These are phyloP conservation scores for Passalora sequoiae DNA, from an alignment of 2,329 filamentous ascomycete species.

Conservation along the genomic window DNA sequence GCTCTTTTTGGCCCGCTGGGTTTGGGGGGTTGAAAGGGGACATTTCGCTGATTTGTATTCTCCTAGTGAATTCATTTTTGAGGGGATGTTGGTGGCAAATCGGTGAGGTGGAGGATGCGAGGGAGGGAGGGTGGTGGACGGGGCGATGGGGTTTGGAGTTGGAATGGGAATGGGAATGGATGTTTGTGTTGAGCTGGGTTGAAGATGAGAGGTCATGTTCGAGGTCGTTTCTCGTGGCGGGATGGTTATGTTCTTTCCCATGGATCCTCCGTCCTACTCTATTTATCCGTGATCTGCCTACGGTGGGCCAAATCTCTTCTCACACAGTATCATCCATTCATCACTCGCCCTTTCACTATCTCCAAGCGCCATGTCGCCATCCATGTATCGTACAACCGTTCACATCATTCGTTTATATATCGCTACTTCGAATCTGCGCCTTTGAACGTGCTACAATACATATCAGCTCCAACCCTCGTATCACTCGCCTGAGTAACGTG, in stretches of 20 bases:
- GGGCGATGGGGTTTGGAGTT: background rate
- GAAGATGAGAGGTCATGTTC: background rate
- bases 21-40: no score
- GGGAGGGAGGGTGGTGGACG: no score
- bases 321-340: no score
- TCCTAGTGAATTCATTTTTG: no score
- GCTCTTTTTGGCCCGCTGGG: background rate
- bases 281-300: background rate
- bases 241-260: background rate
- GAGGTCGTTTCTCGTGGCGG: background rate
- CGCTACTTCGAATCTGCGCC: background rate
- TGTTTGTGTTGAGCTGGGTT: background rate
- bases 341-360: no score
- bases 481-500: background rate
- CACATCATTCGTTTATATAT: background rate
- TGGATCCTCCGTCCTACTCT: background rate
- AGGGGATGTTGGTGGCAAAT: background rate
- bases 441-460: background rate
- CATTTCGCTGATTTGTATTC: no score
- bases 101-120: background rate
- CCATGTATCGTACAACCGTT: background rate
- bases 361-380: background rate
- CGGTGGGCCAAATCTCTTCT: no score
- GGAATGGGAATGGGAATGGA: background rate
- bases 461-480: background rate